Conservation (phyloP, 148 eudicot species). For the Camellia granthamiana region DNA sequence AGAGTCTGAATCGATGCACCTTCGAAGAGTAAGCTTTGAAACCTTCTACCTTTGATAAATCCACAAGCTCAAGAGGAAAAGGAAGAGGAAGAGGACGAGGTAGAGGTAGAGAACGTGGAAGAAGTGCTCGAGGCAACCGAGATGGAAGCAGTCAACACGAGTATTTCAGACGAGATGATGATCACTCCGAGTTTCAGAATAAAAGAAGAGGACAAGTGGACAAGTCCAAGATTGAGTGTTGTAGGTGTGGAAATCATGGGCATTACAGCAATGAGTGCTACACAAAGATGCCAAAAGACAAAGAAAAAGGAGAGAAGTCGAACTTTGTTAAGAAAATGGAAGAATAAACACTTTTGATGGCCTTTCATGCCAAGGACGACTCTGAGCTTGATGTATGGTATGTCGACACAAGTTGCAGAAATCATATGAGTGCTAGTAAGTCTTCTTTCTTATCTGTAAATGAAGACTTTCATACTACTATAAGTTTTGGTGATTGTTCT, state of each 20-base stretch:
- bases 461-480: neutral
- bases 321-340: constrained; percentile 1
- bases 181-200: neutral
- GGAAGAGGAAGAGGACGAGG: constrained; percentile 5
- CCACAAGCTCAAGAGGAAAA: neutral
- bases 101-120: neutral
- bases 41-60: neutral
- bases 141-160: neutral
- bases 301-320: neutral
- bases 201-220: neutral
- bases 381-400: neutral
- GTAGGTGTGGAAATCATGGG: neutral
- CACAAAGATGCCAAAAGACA: constrained; percentile 1
- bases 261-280: neutral
- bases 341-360: neutral
- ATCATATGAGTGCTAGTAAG: neutral
- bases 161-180: too few species aligned
- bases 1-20: neutral
- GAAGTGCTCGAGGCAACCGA: neutral
- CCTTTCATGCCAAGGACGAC: neutral
- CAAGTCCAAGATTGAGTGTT: neutral
- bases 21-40: neutral
- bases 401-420: neutral
- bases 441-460: constrained; percentile 8
- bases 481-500: neutral